Evolutionary conservation across 768 basidiomycete genomes (phyloP).

Genomic region (Thelephora ganbajun): DNA sequence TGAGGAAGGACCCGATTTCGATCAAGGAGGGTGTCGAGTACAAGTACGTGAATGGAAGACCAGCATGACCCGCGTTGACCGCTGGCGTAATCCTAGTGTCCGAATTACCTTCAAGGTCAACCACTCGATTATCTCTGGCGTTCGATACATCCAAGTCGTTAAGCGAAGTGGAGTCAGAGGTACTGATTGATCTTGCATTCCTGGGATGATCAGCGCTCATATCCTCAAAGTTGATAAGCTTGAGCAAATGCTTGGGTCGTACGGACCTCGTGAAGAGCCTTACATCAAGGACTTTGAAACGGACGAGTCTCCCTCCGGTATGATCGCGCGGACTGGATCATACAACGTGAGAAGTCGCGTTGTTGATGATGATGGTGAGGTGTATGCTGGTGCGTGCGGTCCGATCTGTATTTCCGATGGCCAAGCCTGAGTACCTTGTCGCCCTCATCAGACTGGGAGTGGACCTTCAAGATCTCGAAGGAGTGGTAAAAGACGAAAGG

Average conservation of each 20-base stretch:
- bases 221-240: conserved; percentile 64
- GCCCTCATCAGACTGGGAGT: conserved; percentile 54
- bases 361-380: conserved; percentile 71
- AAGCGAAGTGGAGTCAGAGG: conserved; percentile 69
- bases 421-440: not conserved
- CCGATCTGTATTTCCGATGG: not conserved
- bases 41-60: conserved; percentile 35
- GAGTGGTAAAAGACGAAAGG: conserved; percentile 50
- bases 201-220: not conserved
- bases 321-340: conserved; percentile 69
- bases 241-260: conserved; percentile 92
- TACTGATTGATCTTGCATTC: conserved; percentile 17
- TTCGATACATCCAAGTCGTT: conserved; percentile 81
- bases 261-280: conserved; percentile 58
- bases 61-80: too few relatives aligned
- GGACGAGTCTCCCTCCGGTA: conserved; percentile 56
- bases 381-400: conserved; percentile 55
- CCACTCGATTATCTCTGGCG: conserved; percentile 77
- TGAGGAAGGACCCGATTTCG: conserved; percentile 64
- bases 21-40: conserved; percentile 87
- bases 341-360: conserved; percentile 76
- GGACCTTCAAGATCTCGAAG: conserved; percentile 85
- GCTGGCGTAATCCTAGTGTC: conserved; percentile 31
- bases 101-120: conserved; percentile 79
- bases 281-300: conserved; percentile 68